Conservation (phyloP, 2,329 filamentous ascomycete genomes). For the Tolypocladium capitatum region DNA sequence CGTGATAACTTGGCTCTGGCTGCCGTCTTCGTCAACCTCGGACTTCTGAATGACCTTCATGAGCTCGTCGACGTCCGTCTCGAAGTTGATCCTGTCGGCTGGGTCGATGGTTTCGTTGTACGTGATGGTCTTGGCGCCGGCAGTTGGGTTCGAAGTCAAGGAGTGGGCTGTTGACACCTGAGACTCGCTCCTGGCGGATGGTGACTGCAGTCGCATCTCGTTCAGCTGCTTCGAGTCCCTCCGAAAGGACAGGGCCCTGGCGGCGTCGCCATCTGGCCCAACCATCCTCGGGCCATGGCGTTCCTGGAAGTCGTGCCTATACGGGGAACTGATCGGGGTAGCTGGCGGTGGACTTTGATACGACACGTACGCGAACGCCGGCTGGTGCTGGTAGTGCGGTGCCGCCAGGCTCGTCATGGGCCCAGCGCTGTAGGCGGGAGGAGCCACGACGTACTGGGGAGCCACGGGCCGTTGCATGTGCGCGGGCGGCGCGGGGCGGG, state of each 20-base stretch:
- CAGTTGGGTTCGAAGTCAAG: conserved; percentile 12
- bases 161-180: conserved; percentile 14
- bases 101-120: conserved; percentile 33
- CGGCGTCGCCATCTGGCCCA: conserved; percentile 10
- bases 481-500: conserved; percentile 22
- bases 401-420: conserved; percentile 28
- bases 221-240: conserved; percentile 15
- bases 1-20: conserved; percentile 12
- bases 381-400: conserved; percentile 28
- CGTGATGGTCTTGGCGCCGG: conserved; percentile 26
- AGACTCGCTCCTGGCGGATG: conserved; percentile 18
- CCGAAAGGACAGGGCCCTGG: conserved; percentile 11
- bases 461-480: conserved; percentile 31
- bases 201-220: conserved; percentile 20
- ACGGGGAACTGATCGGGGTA: conserved; percentile 19
- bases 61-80: conserved; percentile 73
- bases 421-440: conserved; percentile 28
- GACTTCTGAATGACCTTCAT: conserved; percentile 80
- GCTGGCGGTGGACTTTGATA: conserved; percentile 25
- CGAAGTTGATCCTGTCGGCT: conserved; percentile 46
- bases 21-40: conserved; percentile 18
- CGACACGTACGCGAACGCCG: conserved; percentile 29
- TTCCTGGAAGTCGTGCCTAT: conserved; percentile 20
- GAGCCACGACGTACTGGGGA: conserved; percentile 32
- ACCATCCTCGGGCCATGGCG: conserved; percentile 11